Percentiles rank a stretch among this genome's conserved stretches.
Evolutionary conservation across 768 basidiomycete species (phyloP).

Genomic region (Suillus placidus): DNA sequence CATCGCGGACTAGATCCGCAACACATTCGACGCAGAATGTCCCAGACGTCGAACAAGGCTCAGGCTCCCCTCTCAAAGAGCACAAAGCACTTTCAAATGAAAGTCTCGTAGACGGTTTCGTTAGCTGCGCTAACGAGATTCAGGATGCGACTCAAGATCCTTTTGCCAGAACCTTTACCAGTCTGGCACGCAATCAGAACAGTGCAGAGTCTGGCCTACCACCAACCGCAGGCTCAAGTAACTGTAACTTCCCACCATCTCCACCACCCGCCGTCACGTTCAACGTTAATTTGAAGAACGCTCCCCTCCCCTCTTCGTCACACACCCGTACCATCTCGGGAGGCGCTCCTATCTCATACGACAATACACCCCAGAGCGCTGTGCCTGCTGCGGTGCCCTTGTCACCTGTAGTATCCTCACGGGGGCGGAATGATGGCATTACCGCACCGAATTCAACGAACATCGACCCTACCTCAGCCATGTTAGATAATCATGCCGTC

Average conservation of each 20-base stretch:
- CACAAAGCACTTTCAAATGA: constrained; percentile 5
- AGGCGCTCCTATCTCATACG: constrained; percentile 2
- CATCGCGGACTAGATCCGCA: constrained; percentile 19
- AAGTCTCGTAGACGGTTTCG: neutral
- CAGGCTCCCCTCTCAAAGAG: constrained; percentile 6
- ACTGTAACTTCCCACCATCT: neutral
- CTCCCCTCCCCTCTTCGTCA: constrained; percentile 18
- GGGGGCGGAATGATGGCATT: neutral
- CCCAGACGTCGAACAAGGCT: constrained; percentile 10
- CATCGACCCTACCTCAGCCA: neutral
- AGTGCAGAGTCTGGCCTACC: neutral
- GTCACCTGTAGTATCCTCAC: neutral
- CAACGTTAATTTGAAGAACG: no score
- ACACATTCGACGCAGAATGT: constrained; percentile 16
- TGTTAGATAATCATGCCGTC: neutral
- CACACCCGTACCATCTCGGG: constrained; percentile 8
- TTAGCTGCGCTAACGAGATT: neutral
- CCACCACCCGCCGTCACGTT: neutral
- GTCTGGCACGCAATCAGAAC: neutral
- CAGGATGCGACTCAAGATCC: neutral
- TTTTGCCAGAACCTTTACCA: neutral
- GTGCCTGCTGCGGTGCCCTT: constrained; percentile 9
- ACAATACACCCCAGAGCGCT: constrained; percentile 4
- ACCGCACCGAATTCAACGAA: neutral
- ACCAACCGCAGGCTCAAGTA: neutral